These are phyloP conservation scores for Starmerella sp. DNA, from an alignment of 805 yeast genomes.

Conservation along the genomic window DNA sequence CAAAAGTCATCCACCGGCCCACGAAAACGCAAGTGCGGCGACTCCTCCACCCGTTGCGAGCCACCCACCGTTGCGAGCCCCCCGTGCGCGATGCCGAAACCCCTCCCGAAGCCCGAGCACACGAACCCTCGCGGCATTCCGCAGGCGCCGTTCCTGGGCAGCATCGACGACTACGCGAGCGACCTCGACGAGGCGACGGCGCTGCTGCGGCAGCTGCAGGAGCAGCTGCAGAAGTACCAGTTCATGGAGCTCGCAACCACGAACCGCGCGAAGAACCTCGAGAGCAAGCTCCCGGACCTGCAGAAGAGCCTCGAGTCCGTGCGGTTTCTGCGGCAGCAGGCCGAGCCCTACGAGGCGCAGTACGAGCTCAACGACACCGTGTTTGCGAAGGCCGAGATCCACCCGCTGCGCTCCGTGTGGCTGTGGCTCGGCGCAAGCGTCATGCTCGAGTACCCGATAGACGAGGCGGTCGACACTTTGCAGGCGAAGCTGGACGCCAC, in stretches of 20 bases:
- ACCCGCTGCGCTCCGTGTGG: conserved; percentile 54
- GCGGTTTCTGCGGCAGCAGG: conserved; percentile 42
- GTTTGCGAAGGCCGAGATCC: conserved; percentile 69
- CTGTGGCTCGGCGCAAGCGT: conserved; percentile 98
- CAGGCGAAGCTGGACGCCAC: conserved; percentile 53
- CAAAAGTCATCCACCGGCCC: neutral
- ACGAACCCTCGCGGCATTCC: conserved; percentile 93
- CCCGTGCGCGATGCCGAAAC: conserved; percentile 13
- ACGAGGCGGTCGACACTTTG: conserved; percentile 71
- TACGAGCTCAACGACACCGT: conserved; percentile 90
- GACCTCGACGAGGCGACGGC: conserved; percentile 58
- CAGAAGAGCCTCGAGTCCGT: conserved; percentile 73
- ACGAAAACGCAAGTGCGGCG: neutral
- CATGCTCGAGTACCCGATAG: conserved; percentile 87
- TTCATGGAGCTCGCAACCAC: conserved; percentile 31
- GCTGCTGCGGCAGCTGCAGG: conserved; percentile 67
- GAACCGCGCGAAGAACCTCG: conserved; percentile 36
- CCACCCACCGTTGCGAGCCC: no score
- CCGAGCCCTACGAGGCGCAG: conserved; percentile 50
- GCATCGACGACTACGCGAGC: conserved; percentile 63
- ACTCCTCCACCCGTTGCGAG: no score
- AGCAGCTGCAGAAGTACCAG: conserved; percentile 51
- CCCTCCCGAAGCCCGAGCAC: conserved; percentile 20
- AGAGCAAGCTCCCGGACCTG: conserved; percentile 80
- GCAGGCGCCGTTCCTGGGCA: conserved; percentile 84